Evolutionary conservation across 768 basidiomycete species (phyloP).

Genomic region (Leccinum subgranulosum): DNA sequence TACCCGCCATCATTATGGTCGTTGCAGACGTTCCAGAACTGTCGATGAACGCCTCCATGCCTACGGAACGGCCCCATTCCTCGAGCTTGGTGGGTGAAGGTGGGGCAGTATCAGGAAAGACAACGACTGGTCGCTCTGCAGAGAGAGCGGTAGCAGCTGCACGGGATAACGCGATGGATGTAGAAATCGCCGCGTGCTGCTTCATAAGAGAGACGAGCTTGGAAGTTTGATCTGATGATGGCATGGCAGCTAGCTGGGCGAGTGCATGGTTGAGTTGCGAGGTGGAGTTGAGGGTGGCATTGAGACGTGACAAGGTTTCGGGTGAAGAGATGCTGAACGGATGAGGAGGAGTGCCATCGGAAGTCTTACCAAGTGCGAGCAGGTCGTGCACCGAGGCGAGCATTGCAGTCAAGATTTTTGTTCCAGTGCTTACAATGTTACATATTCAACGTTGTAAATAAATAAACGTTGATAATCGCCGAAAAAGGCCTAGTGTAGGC

Average conservation of each 20-base stretch:
- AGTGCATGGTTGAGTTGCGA: slow-evolving; percentile 55
- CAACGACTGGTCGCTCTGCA: slow-evolving; percentile 11
- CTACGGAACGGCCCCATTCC: slow-evolving; percentile 58
- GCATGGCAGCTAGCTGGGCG: slow-evolving; percentile 38
- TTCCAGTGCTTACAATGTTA: too few species aligned
- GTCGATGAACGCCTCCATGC: slow-evolving; percentile 76
- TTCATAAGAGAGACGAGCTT: slow-evolving; percentile 68
- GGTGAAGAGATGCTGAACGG: slow-evolving; percentile 25
- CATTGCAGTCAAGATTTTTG: neutral
- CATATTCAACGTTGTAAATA: too few species aligned
- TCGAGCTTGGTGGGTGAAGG: slow-evolving; percentile 42
- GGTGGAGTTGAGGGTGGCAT: slow-evolving; percentile 49
- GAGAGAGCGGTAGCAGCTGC: slow-evolving; percentile 20
- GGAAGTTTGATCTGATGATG: slow-evolving; percentile 53
- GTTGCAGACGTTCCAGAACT: slow-evolving; percentile 42
- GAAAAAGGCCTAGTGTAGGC: too few species aligned
- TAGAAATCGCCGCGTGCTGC: slow-evolving; percentile 50
- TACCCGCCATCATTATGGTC: slow-evolving; percentile 68
- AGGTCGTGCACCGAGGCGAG: neutral
- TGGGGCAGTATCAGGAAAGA: slow-evolving; percentile 30
- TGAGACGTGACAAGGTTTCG: slow-evolving; percentile 35
- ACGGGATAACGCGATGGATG: slow-evolving; percentile 28
- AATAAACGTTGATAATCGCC: neutral
- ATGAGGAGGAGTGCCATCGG: slow-evolving; percentile 19
- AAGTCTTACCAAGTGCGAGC: slow-evolving; percentile 15